phyloP scores from a whole-genome alignment of 2,329 filamentous ascomycete genomes.

The Sporothrix dimorphospora region DNA sequence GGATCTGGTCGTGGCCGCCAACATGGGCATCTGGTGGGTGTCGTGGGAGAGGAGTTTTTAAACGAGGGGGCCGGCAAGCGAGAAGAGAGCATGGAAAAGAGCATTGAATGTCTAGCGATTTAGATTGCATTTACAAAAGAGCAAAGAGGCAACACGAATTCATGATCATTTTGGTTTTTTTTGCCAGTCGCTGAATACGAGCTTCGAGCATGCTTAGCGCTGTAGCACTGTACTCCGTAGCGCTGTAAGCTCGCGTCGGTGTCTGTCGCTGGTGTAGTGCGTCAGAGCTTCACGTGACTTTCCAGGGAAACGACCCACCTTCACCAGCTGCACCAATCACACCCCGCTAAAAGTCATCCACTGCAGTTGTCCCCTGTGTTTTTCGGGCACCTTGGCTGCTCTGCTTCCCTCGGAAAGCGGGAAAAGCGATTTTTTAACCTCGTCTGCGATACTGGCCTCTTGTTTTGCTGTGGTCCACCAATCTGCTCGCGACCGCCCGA shows the following conservation, averaged over 20 bases:
- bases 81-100: background rate
- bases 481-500: background rate
- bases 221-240: too few relatives aligned
- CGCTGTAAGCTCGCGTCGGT: background rate
- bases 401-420: background rate
- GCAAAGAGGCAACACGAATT: background rate
- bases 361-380: conserved; percentile 15
- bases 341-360: conserved; percentile 24
- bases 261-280: background rate
- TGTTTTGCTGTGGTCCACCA: background rate
- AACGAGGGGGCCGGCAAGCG: background rate
- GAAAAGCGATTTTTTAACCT: conserved; percentile 17
- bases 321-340: background rate
- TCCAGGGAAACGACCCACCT: background rate
- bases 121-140: background rate
- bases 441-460: background rate
- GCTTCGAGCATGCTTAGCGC: background rate
- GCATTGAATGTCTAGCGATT: background rate
- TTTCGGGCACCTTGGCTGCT: background rate
- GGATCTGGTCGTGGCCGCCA: conserved; percentile 87
- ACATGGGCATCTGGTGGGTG: conserved; percentile 92
- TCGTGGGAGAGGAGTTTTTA: conserved; percentile 63
- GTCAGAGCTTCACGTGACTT: conserved; percentile 7
- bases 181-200: too few relatives aligned
- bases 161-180: background rate